These are phyloP conservation scores for Phlyctochytrium bullatum DNA, from an alignment of 192 early-diverging fungal genomes.

Conservation along the genomic window DNA sequence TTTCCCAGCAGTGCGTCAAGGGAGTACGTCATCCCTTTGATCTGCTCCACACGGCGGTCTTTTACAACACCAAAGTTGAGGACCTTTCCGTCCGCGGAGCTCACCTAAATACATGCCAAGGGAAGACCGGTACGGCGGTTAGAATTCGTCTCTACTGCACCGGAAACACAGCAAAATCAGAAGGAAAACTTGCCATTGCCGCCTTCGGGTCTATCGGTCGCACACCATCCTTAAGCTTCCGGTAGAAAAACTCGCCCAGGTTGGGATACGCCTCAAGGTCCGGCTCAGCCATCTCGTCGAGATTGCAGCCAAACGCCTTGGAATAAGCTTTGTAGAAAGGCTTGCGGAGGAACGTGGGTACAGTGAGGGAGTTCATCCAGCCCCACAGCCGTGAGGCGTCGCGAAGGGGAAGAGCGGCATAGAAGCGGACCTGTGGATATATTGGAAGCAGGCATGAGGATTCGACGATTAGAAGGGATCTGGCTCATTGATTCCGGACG, in stretches of 20 bases:
- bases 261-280: conserved; percentile 79
- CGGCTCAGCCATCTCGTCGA: conserved; percentile 90
- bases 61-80: conserved; percentile 85
- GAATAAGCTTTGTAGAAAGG: conserved; percentile 79
- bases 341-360: conserved; percentile 72
- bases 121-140: too few species aligned
- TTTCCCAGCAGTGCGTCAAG: conserved; percentile 84
- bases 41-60: conserved; percentile 77
- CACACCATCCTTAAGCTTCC: conserved; percentile 73
- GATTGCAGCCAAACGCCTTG: conserved; percentile 82
- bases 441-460: background rate
- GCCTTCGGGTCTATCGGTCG: conserved; percentile 70
- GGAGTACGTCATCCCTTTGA: conserved; percentile 92
- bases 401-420: conserved; percentile 84
- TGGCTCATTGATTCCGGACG: too few species aligned
- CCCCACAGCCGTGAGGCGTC: conserved; percentile 91
- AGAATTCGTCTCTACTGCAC: too few species aligned
- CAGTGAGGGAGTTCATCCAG: conserved; percentile 76
- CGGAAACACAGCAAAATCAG: background rate
- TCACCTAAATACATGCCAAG: conserved; percentile 47
- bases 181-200: conserved; percentile 51
- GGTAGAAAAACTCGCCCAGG: conserved; percentile 90
- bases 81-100: conserved; percentile 88
- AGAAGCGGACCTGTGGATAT: conserved; percentile 67
- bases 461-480: background rate